Evolutionary conservation across 352 stramenopile species (phyloP), one percentile per base, ranked within the genome.

Genomic region (Pythium phragmitis): DNA sequence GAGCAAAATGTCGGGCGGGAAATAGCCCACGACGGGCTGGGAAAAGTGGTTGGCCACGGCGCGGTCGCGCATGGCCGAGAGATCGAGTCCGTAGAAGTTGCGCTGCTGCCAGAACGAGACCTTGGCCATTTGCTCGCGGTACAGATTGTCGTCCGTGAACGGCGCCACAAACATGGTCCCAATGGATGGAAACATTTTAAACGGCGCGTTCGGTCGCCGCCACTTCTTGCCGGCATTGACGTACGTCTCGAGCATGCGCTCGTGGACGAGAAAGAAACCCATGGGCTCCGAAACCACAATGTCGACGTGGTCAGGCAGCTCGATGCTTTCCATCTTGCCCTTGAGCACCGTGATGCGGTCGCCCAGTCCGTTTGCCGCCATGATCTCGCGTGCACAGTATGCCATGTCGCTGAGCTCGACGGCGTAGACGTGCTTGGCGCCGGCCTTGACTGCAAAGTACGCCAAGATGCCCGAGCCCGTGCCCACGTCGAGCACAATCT

Each of bases 271-370:
- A 70, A 99, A 99, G 77, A 99, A 99, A 23, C 98, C 98, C 98
- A 99, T 99, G 81, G 97, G 98, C 80, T 99, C 97, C 4, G 93
- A 98, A 19, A 99, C 92, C 33, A 99, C 98, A 56, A 99, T 96
- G 73, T 99, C 98, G 7, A 99, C 97, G 55, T 85, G 87, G 58
- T 98, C 93, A 0, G 97, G 95, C 28, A 99, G 79, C 65, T 97
- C 68, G 28, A 99, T 87, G 8, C 98, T 93, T 76, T 99, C 98
- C 63, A 99, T 97, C 60, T 98, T 97, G 47, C 96, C 91, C 70
- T 99, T 92, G 70, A 99, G 96, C 16, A 99, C 96, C 11, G 95
- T 94, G 37, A 99, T 97, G 58, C 98, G 94, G 69, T 99, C 84
- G 57, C 82, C 75, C 12, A 99, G 80, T 4, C 92, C 94, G 72